phyloP scores from a whole-genome alignment of 2,329 filamentous ascomycete genomes.

The Beauveria australis region DNA sequence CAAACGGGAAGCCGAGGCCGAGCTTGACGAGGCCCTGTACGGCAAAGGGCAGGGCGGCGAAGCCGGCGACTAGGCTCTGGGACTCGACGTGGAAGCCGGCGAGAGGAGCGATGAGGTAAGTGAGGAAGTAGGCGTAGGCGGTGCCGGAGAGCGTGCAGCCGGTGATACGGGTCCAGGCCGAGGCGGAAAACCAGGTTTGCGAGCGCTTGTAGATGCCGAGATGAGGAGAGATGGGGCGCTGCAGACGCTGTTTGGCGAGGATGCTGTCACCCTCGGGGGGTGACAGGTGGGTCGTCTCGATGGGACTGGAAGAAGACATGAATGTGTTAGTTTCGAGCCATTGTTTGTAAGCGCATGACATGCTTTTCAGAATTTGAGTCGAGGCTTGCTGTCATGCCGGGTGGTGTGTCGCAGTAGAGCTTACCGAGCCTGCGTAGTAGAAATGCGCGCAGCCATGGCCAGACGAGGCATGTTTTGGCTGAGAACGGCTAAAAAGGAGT shows the following conservation, averaged over 20 bases:
- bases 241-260: conserved; percentile 71
- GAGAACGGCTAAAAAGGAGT: conserved; percentile 26
- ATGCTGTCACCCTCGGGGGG: conserved; percentile 49
- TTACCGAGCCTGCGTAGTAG: conserved; percentile 41
- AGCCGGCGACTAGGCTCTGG: conserved; percentile 50
- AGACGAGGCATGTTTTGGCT: conserved; percentile 38
- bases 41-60: conserved; percentile 49
- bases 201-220: conserved; percentile 77
- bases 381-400: neutral
- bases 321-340: neutral
- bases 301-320: conserved; percentile 27
- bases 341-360: too few species aligned
- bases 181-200: conserved; percentile 75
- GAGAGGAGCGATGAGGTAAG: conserved; percentile 73
- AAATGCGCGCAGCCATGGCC: conserved; percentile 32
- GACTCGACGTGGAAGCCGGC: conserved; percentile 57
- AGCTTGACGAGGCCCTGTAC: conserved; percentile 52
- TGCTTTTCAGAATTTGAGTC: neutral
- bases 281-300: conserved; percentile 51
- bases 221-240: conserved; percentile 78
- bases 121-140: conserved; percentile 71
- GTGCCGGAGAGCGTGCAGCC: conserved; percentile 62
- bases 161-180: conserved; percentile 74
- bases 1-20: conserved; percentile 49
- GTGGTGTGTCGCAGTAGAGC: conserved; percentile 10